A percentile compares a stretch with the other conserved stretches of the same genome.
Evolutionary conservation across 2,329 filamentous ascomycete genomes (phyloP).

Genomic region (Pseudogymnoascus sp.): DNA sequence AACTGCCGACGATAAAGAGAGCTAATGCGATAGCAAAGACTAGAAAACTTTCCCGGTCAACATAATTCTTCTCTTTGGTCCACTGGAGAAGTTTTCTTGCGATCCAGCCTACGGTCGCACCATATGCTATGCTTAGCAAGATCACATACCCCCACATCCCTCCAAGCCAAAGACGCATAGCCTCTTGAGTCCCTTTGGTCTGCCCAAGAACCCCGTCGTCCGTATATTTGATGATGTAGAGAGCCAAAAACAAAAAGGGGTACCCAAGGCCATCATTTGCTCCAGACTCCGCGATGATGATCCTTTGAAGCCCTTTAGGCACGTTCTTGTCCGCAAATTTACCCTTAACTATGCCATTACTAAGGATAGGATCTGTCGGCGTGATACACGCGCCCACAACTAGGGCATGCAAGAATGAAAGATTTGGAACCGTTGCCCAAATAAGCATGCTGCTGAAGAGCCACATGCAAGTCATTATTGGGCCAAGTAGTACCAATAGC

Average conservation of each 20-base stretch:
- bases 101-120: constrained; percentile 40
- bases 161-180: constrained; percentile 75
- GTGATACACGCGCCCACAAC: constrained; percentile 83
- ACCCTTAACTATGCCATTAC: constrained; percentile 86
- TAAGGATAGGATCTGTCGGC: constrained; percentile 82
- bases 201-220: constrained; percentile 51
- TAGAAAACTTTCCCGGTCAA: constrained; percentile 11
- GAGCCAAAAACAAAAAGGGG: constrained; percentile 76
- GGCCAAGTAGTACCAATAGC: constrained; percentile 68
- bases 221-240: constrained; percentile 76
- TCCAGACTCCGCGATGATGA: constrained; percentile 74
- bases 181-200: constrained; percentile 54
- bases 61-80: constrained; percentile 62
- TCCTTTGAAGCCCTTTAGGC: constrained; percentile 71
- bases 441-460: constrained; percentile 70
- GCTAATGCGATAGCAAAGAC: constrained; percentile 70
- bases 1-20: constrained; percentile 81
- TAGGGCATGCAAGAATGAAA: constrained; percentile 71
- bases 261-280: constrained; percentile 88
- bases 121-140: constrained; percentile 70
- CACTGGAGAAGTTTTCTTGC: too few species aligned
- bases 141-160: constrained; percentile 84
- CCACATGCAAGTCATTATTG: constrained; percentile 86
- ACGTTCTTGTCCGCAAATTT: constrained; percentile 91
- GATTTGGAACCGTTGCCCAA: constrained; percentile 66